Evolutionary conservation across 441 rosid genomes (phyloP), one percentile per base, ranked within the genome.

Genomic region (Adansonia gregorii): DNA sequence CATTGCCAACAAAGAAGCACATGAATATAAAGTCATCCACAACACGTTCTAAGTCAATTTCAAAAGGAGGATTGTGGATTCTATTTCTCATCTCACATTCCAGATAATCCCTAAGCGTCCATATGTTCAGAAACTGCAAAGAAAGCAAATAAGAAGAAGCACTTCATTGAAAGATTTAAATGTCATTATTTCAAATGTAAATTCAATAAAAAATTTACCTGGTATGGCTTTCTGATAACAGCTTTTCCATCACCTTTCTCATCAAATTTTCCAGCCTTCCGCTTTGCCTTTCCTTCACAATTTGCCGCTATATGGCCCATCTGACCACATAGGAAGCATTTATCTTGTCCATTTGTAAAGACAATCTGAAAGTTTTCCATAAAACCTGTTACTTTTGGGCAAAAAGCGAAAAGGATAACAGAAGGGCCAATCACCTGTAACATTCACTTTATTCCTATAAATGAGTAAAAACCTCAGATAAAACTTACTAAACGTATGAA

Each of bases 21-120:
- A 96, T 93, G 93, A 96, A 96, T 84, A 94, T 93, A 83, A 96
- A 96, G 88, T 96, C 99, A 85, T 96, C 99, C 89, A 94, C 93
- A 78, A 92, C 83, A 73, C 95, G 85, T 82, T 96, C 99, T 20
- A 94, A 68, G 84, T 96, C 87, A 74, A 89, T 85, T 84, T 83
- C 74, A 59, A 87, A 88, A 19, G 89, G 92, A 51, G 81, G 83
- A 24, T 85, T 82, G 19, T 91, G 88, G 52, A 87, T 91, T 79
- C 39, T 31, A 31, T 31, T 31, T 31, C 85, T 87, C 87, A 96
- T 78, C 87, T 96, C 99, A 56, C 82, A 81, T 80, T 94, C 98
- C 81, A 96, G 81, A 83, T 94, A 96, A 82, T 96, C 97, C 83
- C 99, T 86, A 65, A 96, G 97, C 73, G 94, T 91, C 98, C 99